These are phyloP conservation scores for Oemleria cerasiformis DNA, from an alignment of 306 rosid species.

Conservation along the genomic window DNA sequence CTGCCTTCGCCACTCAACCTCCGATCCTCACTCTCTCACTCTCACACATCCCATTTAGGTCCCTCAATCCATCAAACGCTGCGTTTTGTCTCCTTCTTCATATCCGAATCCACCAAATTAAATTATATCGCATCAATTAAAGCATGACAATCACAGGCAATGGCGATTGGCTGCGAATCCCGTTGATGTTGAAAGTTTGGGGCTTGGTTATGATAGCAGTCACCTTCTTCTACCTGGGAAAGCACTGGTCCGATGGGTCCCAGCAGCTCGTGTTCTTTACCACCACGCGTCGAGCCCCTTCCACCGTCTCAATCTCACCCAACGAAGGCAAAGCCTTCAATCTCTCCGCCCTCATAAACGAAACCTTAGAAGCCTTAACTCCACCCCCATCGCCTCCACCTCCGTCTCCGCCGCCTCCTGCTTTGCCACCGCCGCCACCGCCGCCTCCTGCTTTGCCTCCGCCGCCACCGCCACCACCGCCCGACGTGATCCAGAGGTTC, in stretches of 20 bases:
- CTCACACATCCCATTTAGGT: background rate
- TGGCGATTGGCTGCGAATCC: constrained; percentile 39
- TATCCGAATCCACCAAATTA: background rate
- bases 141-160: constrained; percentile 37
- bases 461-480: constrained; percentile 23
- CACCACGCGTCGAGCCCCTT: constrained; percentile 24
- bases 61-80: constrained; percentile 1
- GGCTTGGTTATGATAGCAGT: constrained; percentile 41
- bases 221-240: constrained; percentile 74
- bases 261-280: constrained; percentile 76
- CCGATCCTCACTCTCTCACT: background rate
- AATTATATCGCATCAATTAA: background rate
- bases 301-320: constrained; percentile 54
- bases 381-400: constrained; percentile 10
- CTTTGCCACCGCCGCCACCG: constrained; percentile 2
- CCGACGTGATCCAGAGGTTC: constrained; percentile 37
- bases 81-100: background rate
- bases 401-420: constrained; percentile 9
- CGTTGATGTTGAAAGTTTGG: constrained; percentile 40
- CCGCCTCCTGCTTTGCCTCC: constrained; percentile 24
- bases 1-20: background rate
- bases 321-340: constrained; percentile 46
- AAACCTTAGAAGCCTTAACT: constrained; percentile 21
- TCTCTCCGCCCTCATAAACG: constrained; percentile 42
- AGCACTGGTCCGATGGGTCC: constrained; percentile 65